phyloP scores from a whole-genome alignment of 352 stramenopile species.

The Phytophthora fragariae region DNA sequence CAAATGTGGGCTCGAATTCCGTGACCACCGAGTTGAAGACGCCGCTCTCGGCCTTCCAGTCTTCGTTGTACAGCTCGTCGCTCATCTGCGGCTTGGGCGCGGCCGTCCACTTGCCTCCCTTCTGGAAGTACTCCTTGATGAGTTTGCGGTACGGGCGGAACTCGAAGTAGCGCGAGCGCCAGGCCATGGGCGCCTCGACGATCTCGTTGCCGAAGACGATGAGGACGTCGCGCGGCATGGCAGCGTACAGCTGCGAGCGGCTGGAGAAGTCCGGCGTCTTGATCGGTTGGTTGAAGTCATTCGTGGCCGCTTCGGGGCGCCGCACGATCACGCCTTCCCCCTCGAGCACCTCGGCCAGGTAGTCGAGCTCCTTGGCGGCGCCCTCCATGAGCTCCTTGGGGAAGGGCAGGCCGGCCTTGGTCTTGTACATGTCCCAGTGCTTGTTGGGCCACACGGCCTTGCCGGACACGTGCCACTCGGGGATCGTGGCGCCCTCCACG shows the following conservation, averaged over 20 bases:
- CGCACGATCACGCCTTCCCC: conserved; percentile 87
- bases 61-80: conserved; percentile 89
- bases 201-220: conserved; percentile 93
- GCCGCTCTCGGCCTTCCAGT: conserved; percentile 82
- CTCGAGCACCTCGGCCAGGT: conserved; percentile 85
- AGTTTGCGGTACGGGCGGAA: conserved; percentile 89
- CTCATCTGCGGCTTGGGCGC: conserved; percentile 92
- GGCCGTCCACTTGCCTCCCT: conserved; percentile 89
- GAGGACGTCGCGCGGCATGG: conserved; percentile 90
- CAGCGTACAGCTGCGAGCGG: conserved; percentile 86
- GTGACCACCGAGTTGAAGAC: conserved; percentile 90
- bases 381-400: conserved; percentile 77
- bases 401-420: conserved; percentile 79
- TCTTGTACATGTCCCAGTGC: conserved; percentile 94
- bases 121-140: conserved; percentile 92
- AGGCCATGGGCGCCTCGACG: conserved; percentile 90
- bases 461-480: conserved; percentile 91
- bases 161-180: conserved; percentile 92
- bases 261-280: conserved; percentile 89
- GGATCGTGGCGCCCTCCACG: conserved; percentile 90
- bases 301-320: conserved; percentile 66
- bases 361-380: conserved; percentile 86
- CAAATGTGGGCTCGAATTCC: conserved; percentile 91
- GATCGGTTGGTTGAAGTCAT: conserved; percentile 80
- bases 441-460: conserved; percentile 91